phyloP scores from a whole-genome alignment of 306 rosid genomes.

The Alnus glutinosa region DNA sequence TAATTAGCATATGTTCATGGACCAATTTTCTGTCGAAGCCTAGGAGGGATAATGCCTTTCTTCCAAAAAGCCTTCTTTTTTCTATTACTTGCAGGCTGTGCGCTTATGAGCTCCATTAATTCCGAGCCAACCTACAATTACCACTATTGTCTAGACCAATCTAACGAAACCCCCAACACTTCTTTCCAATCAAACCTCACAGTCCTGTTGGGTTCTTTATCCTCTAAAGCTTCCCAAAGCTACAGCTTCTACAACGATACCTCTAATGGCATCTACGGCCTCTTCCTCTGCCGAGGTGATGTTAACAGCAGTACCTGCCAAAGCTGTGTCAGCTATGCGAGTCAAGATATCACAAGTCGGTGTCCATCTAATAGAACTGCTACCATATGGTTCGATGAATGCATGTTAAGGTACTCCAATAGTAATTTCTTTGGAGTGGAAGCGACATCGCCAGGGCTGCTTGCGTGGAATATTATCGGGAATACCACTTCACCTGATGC shows the following conservation, averaged over 20 bases:
- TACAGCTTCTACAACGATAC: not conserved
- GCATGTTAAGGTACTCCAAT: conserved; percentile 28
- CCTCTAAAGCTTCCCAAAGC: not conserved
- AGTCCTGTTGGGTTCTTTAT: not conserved
- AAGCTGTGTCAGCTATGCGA: not conserved
- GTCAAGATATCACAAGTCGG: not conserved
- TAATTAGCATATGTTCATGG: no score
- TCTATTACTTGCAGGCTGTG: not conserved
- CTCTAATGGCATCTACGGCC: not conserved
- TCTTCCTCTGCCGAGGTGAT: conserved; percentile 10
- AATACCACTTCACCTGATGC: no score
- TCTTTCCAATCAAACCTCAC: not conserved
- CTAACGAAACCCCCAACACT: not conserved
- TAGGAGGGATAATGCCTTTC: not conserved
- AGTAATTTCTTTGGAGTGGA: not conserved
- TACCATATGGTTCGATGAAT: conserved; percentile 30
- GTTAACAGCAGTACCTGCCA: not conserved
- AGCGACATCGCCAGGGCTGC: no score
- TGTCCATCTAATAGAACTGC: not conserved
- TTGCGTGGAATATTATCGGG: no score
- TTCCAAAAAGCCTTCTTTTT: not conserved
- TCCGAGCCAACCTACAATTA: not conserved
- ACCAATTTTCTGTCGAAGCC: not conserved
- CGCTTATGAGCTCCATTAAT: not conserved
- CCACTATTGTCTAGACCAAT: not conserved